phyloP scores from a whole-genome alignment of 2,329 filamentous ascomycete genomes.

The Pyrenochaeta sp. region DNA sequence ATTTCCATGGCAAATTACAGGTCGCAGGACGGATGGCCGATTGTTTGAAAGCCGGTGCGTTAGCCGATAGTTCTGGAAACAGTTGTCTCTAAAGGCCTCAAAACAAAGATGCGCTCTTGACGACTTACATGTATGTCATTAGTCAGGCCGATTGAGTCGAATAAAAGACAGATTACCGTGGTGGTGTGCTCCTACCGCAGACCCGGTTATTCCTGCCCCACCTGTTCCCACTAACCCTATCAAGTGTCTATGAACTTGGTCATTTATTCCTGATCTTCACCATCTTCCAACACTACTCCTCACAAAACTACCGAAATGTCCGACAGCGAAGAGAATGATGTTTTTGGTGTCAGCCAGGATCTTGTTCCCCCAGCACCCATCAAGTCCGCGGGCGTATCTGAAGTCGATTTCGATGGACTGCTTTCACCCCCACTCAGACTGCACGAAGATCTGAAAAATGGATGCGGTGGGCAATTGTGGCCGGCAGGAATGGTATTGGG shows the following conservation, averaged over 20 bases:
- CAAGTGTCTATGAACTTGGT: conserved; percentile 2
- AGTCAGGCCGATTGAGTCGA: too few species aligned
- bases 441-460: conserved; percentile 84
- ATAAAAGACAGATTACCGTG: too few species aligned
- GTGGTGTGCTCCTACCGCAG: not conserved
- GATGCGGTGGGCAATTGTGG: conserved; percentile 95
- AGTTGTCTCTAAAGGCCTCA: too few species aligned
- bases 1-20: not conserved
- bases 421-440: conserved; percentile 75
- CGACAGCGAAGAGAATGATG: conserved; percentile 40
- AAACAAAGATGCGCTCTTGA: too few species aligned
- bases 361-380: conserved; percentile 63
- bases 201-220: conserved; percentile 17
- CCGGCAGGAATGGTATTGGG: conserved; percentile 89
- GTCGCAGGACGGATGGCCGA: not conserved
- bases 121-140: too few species aligned
- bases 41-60: not conserved
- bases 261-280: not conserved
- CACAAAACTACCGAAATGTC: conserved; percentile 24
- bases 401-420: conserved; percentile 75
- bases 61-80: not conserved
- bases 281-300: not conserved
- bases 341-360: conserved; percentile 61
- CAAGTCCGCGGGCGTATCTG: conserved; percentile 62
- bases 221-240: conserved; percentile 11